Conservation (phyloP, 805 yeast genomes). For the Myxozyma kluyveri region DNA sequence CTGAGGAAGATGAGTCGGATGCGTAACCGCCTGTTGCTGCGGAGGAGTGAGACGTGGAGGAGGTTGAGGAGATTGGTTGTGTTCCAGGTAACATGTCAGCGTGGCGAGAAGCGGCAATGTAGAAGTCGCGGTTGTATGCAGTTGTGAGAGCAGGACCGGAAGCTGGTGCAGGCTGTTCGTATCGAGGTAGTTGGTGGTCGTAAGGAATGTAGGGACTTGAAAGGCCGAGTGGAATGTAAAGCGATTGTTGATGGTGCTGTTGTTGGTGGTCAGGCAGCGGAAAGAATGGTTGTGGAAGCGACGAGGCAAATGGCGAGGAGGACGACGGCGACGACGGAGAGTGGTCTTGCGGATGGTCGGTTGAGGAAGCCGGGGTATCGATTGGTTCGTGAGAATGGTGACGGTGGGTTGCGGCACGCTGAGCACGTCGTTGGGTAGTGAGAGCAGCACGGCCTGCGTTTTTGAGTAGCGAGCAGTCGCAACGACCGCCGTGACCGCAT, state of each 20-base stretch:
- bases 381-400: not conserved
- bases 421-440: no score
- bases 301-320: not conserved
- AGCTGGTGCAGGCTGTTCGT: not conserved
- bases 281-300: no score
- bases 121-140: slow-evolving; percentile 5
- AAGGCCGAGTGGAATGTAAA: no score
- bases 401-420: not conserved
- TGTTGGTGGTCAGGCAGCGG: not conserved
- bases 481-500: slow-evolving; percentile 14
- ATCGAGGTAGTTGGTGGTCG: not conserved
- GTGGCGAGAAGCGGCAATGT: slow-evolving; percentile 5
- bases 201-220: no score
- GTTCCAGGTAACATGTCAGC: not conserved
- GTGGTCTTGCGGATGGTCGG: not conserved
- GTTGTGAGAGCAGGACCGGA: no score
- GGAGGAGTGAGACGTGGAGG: not conserved
- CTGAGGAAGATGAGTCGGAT: slow-evolving; percentile 1
- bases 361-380: not conserved
- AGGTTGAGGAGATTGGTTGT: slow-evolving; percentile 2
- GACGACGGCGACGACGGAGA: not conserved
- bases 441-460: slow-evolving; percentile 24
- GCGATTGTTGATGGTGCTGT: not conserved
- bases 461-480: slow-evolving; percentile 25
- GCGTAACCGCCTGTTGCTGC: not conserved